These are phyloP conservation scores for Mycosphaerella sp. DNA, from an alignment of 2,329 filamentous ascomycete species.

Conservation along the genomic window DNA sequence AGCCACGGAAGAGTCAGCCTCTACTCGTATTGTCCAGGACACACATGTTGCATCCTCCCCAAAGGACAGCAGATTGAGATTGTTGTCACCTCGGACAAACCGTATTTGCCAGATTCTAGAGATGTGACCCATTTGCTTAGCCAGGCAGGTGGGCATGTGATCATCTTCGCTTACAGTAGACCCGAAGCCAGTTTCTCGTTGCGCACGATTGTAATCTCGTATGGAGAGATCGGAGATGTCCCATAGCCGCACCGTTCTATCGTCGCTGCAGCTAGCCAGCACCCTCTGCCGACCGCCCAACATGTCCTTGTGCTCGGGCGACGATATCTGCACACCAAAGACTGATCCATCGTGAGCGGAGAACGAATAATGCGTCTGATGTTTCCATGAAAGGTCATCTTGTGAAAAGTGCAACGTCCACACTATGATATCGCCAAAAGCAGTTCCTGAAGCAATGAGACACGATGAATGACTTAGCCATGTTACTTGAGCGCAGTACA, in stretches of 20 bases:
- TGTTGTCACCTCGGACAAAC: not conserved
- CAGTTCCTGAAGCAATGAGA: constrained; percentile 79
- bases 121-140: constrained; percentile 73
- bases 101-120: constrained; percentile 85
- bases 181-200: constrained; percentile 44
- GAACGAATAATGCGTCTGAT: constrained; percentile 51
- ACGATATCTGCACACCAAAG: constrained; percentile 79
- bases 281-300: constrained; percentile 46
- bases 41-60: constrained; percentile 78
- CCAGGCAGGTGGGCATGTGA: constrained; percentile 46
- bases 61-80: constrained; percentile 61
- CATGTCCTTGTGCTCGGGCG: constrained; percentile 35
- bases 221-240: constrained; percentile 57
- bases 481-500: constrained; percentile 74
- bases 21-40: constrained; percentile 47
- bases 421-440: constrained; percentile 87
- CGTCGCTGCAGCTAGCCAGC: constrained; percentile 91
- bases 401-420: constrained; percentile 59
- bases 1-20: constrained; percentile 13
- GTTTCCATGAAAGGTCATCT: constrained; percentile 19
- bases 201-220: constrained; percentile 17
- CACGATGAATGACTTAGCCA: constrained; percentile 55
- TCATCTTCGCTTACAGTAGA: constrained; percentile 30
- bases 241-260: constrained; percentile 85
- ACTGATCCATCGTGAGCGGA: constrained; percentile 83